These are phyloP conservation scores for Effrenium voratum DNA, from an alignment of 73 alveolate species.

Conservation along the genomic window DNA sequence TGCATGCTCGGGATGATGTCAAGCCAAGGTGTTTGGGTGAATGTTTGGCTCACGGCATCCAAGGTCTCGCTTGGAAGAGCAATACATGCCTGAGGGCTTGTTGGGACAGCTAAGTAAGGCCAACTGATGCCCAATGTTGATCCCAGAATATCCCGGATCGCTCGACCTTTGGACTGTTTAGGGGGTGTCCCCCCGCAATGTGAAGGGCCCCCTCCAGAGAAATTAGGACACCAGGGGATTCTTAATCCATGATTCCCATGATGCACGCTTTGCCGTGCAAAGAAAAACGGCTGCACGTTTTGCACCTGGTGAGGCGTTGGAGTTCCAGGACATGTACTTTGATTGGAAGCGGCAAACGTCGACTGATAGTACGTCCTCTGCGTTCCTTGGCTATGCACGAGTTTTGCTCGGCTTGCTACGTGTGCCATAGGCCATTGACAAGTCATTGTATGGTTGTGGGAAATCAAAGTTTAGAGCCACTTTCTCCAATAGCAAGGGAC, in stretches of 20 bases:
- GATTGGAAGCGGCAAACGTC: slow-evolving; percentile 93
- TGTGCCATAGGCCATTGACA: neutral
- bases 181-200: too few species aligned
- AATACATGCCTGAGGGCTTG: too few species aligned
- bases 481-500: neutral
- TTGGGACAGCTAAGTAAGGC: too few species aligned
- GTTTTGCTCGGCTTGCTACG: neutral
- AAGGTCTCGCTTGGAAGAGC: too few species aligned
- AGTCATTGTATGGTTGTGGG: neutral
- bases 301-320: slow-evolving; percentile 29
- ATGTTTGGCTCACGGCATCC: too few species aligned
- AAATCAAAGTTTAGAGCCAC: neutral
- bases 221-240: neutral
- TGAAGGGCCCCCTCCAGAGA: neutral
- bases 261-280: too few species aligned
- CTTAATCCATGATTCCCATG: neutral
- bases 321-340: slow-evolving; percentile 75
- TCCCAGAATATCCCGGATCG: too few species aligned
- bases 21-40: too few species aligned
- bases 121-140: too few species aligned
- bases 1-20: too few species aligned
- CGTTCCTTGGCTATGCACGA: neutral
- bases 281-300: too few species aligned
- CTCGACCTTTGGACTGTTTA: too few species aligned
- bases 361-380: slow-evolving; percentile 62